Evolutionary conservation across 2,329 filamentous ascomycete species (phyloP).

Genomic region (Fusarium drepaniforme): DNA sequence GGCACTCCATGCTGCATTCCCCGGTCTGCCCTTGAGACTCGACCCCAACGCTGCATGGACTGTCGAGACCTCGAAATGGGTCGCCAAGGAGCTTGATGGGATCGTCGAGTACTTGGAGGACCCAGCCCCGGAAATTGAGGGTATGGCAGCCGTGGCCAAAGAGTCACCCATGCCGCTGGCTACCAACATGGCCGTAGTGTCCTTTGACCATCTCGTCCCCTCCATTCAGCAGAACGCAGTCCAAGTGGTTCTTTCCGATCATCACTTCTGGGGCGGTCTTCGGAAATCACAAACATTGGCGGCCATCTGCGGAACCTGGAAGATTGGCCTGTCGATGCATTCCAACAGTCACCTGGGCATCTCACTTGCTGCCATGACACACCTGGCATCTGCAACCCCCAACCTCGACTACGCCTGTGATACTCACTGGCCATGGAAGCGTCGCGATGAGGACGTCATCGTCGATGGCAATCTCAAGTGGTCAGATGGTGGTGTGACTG

Average conservation of each 20-base stretch:
- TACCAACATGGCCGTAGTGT: slow-evolving; percentile 58
- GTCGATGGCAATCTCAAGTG: slow-evolving; percentile 52
- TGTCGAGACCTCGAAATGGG: slow-evolving; percentile 54
- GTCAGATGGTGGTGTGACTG: slow-evolving; percentile 50
- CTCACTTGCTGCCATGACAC: slow-evolving; percentile 57
- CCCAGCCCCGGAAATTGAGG: slow-evolving; percentile 54
- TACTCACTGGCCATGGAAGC: slow-evolving; percentile 60
- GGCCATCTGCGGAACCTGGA: slow-evolving; percentile 54
- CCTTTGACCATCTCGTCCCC: slow-evolving; percentile 53
- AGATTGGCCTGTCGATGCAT: slow-evolving; percentile 56
- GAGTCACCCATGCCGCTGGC: slow-evolving; percentile 56
- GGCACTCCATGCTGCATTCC: slow-evolving; percentile 52
- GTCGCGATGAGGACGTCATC: slow-evolving; percentile 55
- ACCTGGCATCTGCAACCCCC: slow-evolving; percentile 54
- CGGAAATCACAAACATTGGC: slow-evolving; percentile 55
- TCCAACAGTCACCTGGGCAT: slow-evolving; percentile 59
- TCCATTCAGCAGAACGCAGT: slow-evolving; percentile 55
- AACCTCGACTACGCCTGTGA: slow-evolving; percentile 59
- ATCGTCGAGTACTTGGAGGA: slow-evolving; percentile 56
- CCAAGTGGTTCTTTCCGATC: slow-evolving; percentile 56
- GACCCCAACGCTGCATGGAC: slow-evolving; percentile 56
- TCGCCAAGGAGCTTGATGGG: slow-evolving; percentile 51
- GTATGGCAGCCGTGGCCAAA: slow-evolving; percentile 57
- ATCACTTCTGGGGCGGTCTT: slow-evolving; percentile 59
- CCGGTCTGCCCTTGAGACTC: slow-evolving; percentile 50